Evolutionary conservation across 345 rosid genomes (phyloP).

Genomic region (Pistacia atlantica): DNA sequence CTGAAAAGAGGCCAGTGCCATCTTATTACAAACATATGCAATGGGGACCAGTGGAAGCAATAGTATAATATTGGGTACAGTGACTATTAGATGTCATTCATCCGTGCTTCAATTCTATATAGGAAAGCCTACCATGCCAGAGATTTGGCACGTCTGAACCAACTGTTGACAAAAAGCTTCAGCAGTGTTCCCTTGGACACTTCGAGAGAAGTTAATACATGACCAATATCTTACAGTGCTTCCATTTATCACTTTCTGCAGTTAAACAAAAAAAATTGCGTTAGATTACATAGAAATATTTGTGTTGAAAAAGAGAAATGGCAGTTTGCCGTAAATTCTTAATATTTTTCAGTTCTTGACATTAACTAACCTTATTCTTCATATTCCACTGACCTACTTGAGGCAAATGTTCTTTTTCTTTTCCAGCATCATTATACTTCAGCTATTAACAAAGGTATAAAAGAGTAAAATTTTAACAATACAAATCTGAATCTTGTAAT

Average conservation of each 20-base stretch:
- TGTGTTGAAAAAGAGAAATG: conserved; percentile 1
- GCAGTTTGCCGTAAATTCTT: neutral
- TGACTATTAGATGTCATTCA: neutral
- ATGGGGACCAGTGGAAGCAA: neutral
- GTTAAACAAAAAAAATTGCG: neutral
- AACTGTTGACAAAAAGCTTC: conserved; percentile 37
- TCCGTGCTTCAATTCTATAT: neutral
- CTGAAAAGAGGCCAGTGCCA: conserved; percentile 23
- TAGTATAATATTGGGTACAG: neutral
- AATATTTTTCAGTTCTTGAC: neutral
- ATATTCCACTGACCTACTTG: conserved; percentile 57
- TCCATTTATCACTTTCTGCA: conserved; percentile 52
- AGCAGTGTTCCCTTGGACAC: conserved; percentile 36
- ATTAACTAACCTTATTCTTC: conserved; percentile 44
- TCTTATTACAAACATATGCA: neutral
- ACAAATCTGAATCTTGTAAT: neutral
- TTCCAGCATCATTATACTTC: conserved; percentile 44
- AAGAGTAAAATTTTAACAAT: conserved; percentile 2
- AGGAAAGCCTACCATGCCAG: conserved; percentile 44
- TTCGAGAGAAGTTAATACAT: conserved; percentile 46
- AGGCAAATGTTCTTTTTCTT: conserved; percentile 39
- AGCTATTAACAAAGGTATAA: conserved; percentile 25
- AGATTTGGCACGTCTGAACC: conserved; percentile 40
- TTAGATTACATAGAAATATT: neutral
- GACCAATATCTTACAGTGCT: conserved; percentile 41